A percentile compares a stretch with the other conserved stretches of the same genome.
Conservation (phyloP, 805 yeast species). For the Zygotorulaspora danielsina region DNA sequence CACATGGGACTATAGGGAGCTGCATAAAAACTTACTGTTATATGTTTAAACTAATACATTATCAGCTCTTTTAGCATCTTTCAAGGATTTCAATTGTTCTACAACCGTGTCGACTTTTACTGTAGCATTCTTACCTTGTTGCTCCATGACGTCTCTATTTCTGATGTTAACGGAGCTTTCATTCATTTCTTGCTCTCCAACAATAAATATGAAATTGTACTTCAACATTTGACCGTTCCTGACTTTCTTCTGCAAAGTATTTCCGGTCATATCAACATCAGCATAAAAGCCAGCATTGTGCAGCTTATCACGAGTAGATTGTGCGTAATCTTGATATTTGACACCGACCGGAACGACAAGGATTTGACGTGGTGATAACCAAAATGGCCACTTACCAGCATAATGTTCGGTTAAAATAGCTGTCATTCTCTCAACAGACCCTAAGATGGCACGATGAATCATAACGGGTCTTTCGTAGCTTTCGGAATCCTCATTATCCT, state of each 20-base stretch:
- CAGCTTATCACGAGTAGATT: slow-evolving; percentile 63
- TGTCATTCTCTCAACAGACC: slow-evolving; percentile 98
- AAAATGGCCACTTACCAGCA: slow-evolving; percentile 99
- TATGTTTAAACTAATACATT: slow-evolving; percentile 43
- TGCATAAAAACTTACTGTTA: too few relatives aligned
- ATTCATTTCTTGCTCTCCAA: slow-evolving; percentile 89
- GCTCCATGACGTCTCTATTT: slow-evolving; percentile 89
- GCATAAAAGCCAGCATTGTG: slow-evolving; percentile 79
- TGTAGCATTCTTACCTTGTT: slow-evolving; percentile 89
- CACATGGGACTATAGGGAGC: too few relatives aligned
- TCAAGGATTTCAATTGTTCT: slow-evolving; percentile 60
- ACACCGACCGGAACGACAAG: slow-evolving; percentile 96
- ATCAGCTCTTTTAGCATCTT: slow-evolving; percentile 69
- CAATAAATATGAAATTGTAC: slow-evolving; percentile 93
- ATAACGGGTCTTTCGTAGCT: slow-evolving; percentile 85
- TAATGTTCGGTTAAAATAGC: slow-evolving; percentile 97
- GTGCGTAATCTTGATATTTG: slow-evolving; percentile 86
- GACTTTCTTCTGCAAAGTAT: slow-evolving; percentile 96
- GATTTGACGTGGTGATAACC: slow-evolving; percentile 99
- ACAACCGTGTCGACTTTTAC: slow-evolving; percentile 69
- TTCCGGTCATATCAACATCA: slow-evolving; percentile 90
- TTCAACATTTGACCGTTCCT: slow-evolving; percentile 93
- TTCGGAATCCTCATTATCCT: slow-evolving; percentile 46
- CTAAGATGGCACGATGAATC: slow-evolving; percentile 98
- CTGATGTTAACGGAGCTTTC: slow-evolving; percentile 85